These are phyloP conservation scores for Delonix regia DNA, from an alignment of 306 rosid genomes.

Conservation along the genomic window DNA sequence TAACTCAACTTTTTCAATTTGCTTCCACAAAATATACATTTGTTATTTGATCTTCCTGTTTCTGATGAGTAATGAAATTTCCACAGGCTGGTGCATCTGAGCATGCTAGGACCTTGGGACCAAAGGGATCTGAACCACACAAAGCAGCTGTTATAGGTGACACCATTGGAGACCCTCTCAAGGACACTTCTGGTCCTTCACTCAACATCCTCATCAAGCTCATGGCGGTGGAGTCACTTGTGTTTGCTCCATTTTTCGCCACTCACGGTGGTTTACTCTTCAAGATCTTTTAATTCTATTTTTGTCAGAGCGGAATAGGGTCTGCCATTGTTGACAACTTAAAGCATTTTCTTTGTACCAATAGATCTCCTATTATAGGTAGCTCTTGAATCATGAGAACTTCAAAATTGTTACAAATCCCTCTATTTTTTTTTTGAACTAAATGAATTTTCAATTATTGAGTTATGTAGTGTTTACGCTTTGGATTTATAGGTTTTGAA, in stretches of 20 bases:
- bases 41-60: neutral
- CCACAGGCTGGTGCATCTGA: constrained; percentile 72
- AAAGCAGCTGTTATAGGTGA: constrained; percentile 88
- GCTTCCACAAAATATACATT: neutral
- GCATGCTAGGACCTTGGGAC: constrained; percentile 73
- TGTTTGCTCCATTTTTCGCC: constrained; percentile 58
- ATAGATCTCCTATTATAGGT: constrained; percentile 32
- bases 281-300: constrained; percentile 49
- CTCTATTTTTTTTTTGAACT: constrained; percentile 1
- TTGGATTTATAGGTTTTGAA: no score
- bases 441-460: constrained; percentile 4
- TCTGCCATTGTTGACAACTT: neutral
- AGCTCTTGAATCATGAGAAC: constrained; percentile 7
- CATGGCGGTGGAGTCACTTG: constrained; percentile 69
- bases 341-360: constrained; percentile 32
- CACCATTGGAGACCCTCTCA: constrained; percentile 79
- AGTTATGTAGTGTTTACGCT: neutral
- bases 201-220: constrained; percentile 80
- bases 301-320: constrained; percentile 12
- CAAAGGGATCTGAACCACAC: constrained; percentile 76
- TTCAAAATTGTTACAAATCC: neutral
- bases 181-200: constrained; percentile 78
- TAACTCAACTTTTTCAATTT: neutral
- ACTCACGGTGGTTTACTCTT: constrained; percentile 76
- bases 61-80: constrained; percentile 14